phyloP scores from a whole-genome alignment of 163 green algal species.

The Scenedesmus sp. region DNA sequence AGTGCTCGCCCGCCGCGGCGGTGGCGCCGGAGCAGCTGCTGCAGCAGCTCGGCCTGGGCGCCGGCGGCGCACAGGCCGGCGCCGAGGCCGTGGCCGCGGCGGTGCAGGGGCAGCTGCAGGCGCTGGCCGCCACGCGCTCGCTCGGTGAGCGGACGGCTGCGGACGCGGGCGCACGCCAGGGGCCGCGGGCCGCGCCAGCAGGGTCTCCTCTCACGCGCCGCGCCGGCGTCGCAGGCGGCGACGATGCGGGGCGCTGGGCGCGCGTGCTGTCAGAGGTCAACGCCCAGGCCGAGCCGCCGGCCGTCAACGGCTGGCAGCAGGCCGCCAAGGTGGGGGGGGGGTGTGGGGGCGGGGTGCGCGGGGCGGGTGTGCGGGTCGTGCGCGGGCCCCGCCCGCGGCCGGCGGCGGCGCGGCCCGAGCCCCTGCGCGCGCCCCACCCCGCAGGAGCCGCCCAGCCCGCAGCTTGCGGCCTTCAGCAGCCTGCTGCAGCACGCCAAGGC shows the following conservation, averaged over 20 bases:
- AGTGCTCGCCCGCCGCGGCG: background rate
- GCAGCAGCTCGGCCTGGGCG: background rate
- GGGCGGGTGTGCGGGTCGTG: no score
- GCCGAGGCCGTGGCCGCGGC: constrained; percentile 15
- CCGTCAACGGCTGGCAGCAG: background rate
- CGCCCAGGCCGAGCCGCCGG: background rate
- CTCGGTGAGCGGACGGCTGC: no score
- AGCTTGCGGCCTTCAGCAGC: background rate
- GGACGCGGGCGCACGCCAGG: no score
- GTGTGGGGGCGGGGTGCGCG: no score
- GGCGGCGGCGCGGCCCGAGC: no score
- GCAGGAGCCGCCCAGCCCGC: background rate
- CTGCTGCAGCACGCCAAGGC: constrained; percentile 41
- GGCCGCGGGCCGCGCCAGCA: no score
- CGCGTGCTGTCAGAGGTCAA: constrained; percentile 7
- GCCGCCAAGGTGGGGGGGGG: no score
- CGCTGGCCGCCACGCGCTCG: background rate
- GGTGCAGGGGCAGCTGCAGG: constrained; percentile 16
- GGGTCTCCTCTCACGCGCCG: no score
- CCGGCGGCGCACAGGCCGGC: background rate
- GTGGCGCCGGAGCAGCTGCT: background rate
- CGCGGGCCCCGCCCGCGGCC: no score
- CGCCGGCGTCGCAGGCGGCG: background rate
- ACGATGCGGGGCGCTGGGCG: background rate
- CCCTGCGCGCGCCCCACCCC: no score